Evolutionary conservation across 1,139 yeast genomes (phyloP).

Genomic region (Geotrichum restrictum): DNA sequence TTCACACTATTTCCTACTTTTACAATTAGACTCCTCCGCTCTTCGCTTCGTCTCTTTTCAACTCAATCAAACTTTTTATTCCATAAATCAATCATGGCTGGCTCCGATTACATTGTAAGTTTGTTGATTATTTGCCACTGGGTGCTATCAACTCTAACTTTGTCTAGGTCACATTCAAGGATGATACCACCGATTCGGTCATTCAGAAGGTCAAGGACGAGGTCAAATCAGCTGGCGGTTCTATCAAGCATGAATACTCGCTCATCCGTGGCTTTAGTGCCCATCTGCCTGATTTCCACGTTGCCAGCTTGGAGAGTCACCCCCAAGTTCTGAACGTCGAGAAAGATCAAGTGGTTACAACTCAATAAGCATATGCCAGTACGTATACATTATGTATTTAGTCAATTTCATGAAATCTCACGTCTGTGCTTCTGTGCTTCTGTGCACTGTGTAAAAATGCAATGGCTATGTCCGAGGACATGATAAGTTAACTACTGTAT

Average conservation of each 20-base stretch:
- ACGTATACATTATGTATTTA: neutral
- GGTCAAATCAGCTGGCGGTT: conserved; percentile 28
- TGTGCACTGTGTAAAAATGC: too few species aligned
- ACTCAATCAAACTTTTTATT: neutral
- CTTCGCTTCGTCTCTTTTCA: neutral
- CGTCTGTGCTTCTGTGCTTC: too few species aligned
- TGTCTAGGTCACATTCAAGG: conserved; percentile 31
- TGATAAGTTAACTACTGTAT: too few species aligned
- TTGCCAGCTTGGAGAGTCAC: conserved; percentile 27
- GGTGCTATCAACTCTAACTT: neutral
- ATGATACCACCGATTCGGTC: conserved; percentile 28
- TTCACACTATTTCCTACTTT: neutral
- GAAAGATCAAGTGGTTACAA: conserved; percentile 35
- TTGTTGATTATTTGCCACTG: neutral
- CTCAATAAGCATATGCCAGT: conserved; percentile 23
- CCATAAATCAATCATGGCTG: neutral
- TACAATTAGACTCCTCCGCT: neutral
- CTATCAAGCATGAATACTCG: conserved; percentile 31
- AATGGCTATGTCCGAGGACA: too few species aligned
- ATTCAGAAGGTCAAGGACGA: conserved; percentile 29
- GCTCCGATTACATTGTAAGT: conserved; percentile 19
- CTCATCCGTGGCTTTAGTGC: conserved; percentile 36
- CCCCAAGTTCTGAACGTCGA: conserved; percentile 35
- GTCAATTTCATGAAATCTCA: neutral
- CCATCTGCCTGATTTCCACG: conserved; percentile 34